Evolutionary conservation across 768 basidiomycete genomes (phyloP), one percentile per base, ranked within the genome.

Genomic region (Termitomyces sp.): DNA sequence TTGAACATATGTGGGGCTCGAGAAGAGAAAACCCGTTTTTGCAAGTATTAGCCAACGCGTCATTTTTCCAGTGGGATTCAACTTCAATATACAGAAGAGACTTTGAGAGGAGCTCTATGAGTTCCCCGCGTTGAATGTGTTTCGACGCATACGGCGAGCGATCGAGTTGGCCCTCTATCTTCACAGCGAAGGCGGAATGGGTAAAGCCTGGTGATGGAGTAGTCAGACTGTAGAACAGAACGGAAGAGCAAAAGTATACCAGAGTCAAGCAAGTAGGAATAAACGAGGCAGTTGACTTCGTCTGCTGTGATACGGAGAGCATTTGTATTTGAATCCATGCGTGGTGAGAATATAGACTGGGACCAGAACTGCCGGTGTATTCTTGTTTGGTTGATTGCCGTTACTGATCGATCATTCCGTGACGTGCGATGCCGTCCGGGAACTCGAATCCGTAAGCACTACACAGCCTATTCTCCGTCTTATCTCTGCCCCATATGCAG

Each of bases 221-320:
- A 9, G n/a, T 53, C 16, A 18, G 50, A 49, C 47, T 54, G 33
- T 20, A 28, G 14, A 42, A 38, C 12, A 14, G 26, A n/a, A 35
- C 32, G 49, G n/a, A 54, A 26, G 33, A 7, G 28, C 16, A 6
- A 2, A 55, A 20, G 51, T 40, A 50, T 62, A 90, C 91, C 91
- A 33, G 90, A 91, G 64, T 94, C 92, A 62, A 86, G 77, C 62
- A 94, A 83, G 66, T 92, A 94, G 2, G 92, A 80, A 70, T 93
- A 85, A 48, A 94, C 86, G 61, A 93, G 82, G 65, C 87, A 90
- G 68, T 94, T 94, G 59, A 94, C 78, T 68, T 93, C 89, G 63
- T 92, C 90, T 38, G 90, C 87, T 42, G 85, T 83, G 61, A 92
- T 87, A 33, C 79, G 78, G 49, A 88, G 79, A 51, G 80, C 78